Percentiles rank a stretch among this genome's conserved stretches.
phyloP scores from a whole-genome alignment of 495 filamentous ascomycete species.

The Evansstolkia leycettana region DNA sequence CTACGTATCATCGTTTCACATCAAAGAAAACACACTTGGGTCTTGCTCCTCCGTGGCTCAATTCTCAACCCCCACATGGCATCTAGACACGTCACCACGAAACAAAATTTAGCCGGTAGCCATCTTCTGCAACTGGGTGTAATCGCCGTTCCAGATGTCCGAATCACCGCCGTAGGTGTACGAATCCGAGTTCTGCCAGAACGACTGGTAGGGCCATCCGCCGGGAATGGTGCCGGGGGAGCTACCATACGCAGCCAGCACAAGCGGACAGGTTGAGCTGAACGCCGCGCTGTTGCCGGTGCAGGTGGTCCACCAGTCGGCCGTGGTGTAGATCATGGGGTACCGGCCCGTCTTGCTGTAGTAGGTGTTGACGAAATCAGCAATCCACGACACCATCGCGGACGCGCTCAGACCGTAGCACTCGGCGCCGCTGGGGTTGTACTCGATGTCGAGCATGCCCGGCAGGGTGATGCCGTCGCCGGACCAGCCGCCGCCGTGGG shows the following conservation, averaged over 20 bases:
- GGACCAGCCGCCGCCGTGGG: constrained; percentile 51
- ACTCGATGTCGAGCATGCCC: constrained; percentile 57
- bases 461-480: constrained; percentile 50
- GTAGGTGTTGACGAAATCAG: constrained; percentile 46
- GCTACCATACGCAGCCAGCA: constrained; percentile 42
- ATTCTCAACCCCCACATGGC: no score
- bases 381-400: constrained; percentile 49
- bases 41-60: no score
- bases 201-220: constrained; percentile 46
- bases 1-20: no score
- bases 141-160: constrained; percentile 37
- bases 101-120: constrained; percentile 14
- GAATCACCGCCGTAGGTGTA: constrained; percentile 39
- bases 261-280: constrained; percentile 36
- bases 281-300: constrained; percentile 46
- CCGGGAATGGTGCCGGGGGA: constrained; percentile 40
- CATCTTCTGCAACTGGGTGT: constrained; percentile 16
- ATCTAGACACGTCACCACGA: no score
- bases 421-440: constrained; percentile 26
- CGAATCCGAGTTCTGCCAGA: constrained; percentile 43
- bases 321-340: constrained; percentile 49
- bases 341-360: constrained; percentile 36
- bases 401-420: constrained; percentile 41
- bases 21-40: no score
- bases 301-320: constrained; percentile 50